Evolutionary conservation across 495 filamentous ascomycete species (phyloP).

Genomic region (Chaetomidium leptoderma): DNA sequence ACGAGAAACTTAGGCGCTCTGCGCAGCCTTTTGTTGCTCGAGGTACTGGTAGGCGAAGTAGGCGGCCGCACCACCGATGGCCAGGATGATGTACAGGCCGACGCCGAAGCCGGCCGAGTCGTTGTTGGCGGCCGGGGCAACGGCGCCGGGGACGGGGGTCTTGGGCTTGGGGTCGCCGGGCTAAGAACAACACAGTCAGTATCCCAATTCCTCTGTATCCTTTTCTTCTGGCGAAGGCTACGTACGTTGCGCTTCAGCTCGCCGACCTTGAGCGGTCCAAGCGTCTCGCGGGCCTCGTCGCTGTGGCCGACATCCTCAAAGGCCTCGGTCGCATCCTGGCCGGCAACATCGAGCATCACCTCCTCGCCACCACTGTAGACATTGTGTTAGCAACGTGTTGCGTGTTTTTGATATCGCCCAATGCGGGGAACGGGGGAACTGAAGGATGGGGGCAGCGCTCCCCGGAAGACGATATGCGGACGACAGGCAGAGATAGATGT

Average conservation of each 20-base stretch:
- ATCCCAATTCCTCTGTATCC: not conserved
- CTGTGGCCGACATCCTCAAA: constrained; percentile 99
- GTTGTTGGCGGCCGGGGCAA: constrained; percentile 49
- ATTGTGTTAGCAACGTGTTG: constrained; percentile 22
- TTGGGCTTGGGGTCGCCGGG: constrained; percentile 79
- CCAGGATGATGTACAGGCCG: constrained; percentile 75
- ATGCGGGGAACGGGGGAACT: constrained; percentile 7
- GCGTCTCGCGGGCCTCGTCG: constrained; percentile 95
- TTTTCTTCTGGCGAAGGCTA: not conserved
- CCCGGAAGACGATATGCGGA: not conserved
- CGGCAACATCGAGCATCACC: constrained; percentile 91
- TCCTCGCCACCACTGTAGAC: constrained; percentile 88
- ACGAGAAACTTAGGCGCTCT: constrained; percentile 24
- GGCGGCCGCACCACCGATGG: constrained; percentile 71
- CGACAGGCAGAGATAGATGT: not conserved
- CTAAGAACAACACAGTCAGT: constrained; percentile 46
- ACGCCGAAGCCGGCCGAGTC: constrained; percentile 60
- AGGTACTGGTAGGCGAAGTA: constrained; percentile 87
- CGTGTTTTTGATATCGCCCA: not conserved
- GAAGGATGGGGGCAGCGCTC: too few relatives aligned
- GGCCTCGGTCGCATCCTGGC: constrained; percentile 95
- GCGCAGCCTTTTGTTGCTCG: constrained; percentile 53
- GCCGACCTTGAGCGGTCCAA: constrained; percentile 74
- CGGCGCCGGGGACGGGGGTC: constrained; percentile 40
- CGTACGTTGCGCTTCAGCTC: constrained; percentile 79